These are phyloP conservation scores for Penicillium verrucosum DNA, from an alignment of 2,329 filamentous ascomycete genomes.

Conservation along the genomic window DNA sequence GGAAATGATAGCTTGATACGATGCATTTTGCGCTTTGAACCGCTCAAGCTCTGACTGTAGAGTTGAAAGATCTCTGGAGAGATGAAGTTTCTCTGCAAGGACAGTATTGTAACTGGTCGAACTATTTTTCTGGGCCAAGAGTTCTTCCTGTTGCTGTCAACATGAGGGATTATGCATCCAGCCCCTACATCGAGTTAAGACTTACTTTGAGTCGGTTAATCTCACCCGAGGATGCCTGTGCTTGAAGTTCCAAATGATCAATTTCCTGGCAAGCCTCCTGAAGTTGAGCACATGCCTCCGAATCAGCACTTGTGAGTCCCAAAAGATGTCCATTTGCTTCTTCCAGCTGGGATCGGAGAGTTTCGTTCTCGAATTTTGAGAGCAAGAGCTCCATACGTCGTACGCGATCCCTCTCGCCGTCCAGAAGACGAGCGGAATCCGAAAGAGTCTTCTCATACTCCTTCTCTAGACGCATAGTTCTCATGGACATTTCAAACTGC, in stretches of 20 bases:
- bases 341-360: slow-evolving; percentile 62
- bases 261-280: slow-evolving; percentile 50
- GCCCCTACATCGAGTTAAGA: neutral
- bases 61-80: slow-evolving; percentile 57
- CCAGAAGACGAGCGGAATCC: slow-evolving; percentile 64
- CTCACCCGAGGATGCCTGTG: slow-evolving; percentile 53
- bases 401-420: slow-evolving; percentile 71
- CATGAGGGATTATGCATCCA: neutral
- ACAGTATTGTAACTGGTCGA: slow-evolving; percentile 68
- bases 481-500: slow-evolving; percentile 48
- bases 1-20: slow-evolving; percentile 65
- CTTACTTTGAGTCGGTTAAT: slow-evolving; percentile 55
- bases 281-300: slow-evolving; percentile 47
- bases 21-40: slow-evolving; percentile 55
- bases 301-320: slow-evolving; percentile 45
- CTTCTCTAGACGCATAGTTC: slow-evolving; percentile 60
- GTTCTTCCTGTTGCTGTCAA: slow-evolving; percentile 57
- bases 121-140: slow-evolving; percentile 64
- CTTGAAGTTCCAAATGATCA: slow-evolving; percentile 23
- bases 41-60: slow-evolving; percentile 62
- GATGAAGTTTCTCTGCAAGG: slow-evolving; percentile 62
- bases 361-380: slow-evolving; percentile 71
- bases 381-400: slow-evolving; percentile 66
- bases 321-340: slow-evolving; percentile 55
- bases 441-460: slow-evolving; percentile 65